phyloP scores from a whole-genome alignment of 2,329 filamentous ascomycete species.

The Penicillium hesseltinei region DNA sequence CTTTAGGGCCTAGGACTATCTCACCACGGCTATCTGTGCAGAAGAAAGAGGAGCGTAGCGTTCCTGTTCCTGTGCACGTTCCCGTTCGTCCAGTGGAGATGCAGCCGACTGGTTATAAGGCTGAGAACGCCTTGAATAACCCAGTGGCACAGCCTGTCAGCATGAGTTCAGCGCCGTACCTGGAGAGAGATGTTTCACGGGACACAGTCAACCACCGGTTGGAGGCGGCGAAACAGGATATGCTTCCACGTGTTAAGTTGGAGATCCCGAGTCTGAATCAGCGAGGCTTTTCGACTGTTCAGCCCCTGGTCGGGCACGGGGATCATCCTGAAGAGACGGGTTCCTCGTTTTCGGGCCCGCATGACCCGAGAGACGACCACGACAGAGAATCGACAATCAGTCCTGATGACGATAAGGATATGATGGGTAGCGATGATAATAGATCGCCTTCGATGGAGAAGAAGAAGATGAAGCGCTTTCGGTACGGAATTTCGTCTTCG shows the following conservation, averaged over 20 bases:
- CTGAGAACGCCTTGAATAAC: conserved; percentile 30
- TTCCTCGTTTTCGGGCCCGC: conserved; percentile 9
- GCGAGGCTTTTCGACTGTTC: conserved; percentile 16
- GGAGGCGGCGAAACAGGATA: conserved; percentile 17
- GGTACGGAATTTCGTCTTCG: conserved; percentile 27
- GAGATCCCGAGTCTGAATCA: conserved; percentile 27
- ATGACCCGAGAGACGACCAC: conserved; percentile 17
- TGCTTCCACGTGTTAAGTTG: conserved; percentile 26
- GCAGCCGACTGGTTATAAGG: conserved; percentile 27
- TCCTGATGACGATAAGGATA: conserved; percentile 32
- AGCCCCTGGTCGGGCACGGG: conserved; percentile 17
- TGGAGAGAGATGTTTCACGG: conserved; percentile 21
- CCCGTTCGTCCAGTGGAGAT: conserved; percentile 22
- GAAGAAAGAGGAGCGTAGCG: conserved; percentile 22
- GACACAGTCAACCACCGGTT: conserved; percentile 16
- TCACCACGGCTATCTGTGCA: conserved; percentile 22
- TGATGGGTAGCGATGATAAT: conserved; percentile 29
- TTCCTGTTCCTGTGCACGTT: conserved; percentile 10
- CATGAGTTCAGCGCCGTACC: conserved; percentile 13
- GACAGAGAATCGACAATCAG: conserved; percentile 24
- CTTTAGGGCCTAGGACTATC: conserved; percentile 21
- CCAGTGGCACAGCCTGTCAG: conserved; percentile 10
- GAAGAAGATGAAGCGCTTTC: conserved; percentile 46
- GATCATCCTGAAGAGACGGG: conserved; percentile 15
- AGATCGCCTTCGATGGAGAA: conserved; percentile 34